Evolutionary conservation across 2,329 filamentous ascomycete species (phyloP), one percentile per base, ranked within the genome.

Genomic region (Ascochyta clinopodiicola): DNA sequence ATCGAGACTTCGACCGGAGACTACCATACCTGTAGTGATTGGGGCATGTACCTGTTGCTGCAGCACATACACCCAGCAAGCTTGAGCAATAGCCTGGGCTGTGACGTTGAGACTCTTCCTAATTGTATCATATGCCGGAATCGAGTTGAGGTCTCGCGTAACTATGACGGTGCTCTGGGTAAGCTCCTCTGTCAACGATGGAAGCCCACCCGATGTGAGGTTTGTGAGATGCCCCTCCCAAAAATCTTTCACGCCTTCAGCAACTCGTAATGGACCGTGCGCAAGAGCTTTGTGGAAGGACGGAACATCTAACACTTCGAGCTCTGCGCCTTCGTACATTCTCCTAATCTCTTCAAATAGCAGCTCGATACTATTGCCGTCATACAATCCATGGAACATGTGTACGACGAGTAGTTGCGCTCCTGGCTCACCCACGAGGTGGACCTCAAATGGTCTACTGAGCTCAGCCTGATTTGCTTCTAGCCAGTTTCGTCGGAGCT

Each of bases 301-400:
- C 0, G 86, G 85, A 0, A 79, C 79, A 7, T 71, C 65, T 0
- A 69, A 63, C 34, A 55, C 65, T 1, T 48, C 34, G 7, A 40
- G 64, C 22, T 60, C 7, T 2, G 59, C 36, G 0, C 67, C 67
- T 15, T 68, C 60, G 64, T 91, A 91, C 4, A 80, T 76, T 3
- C 77, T 66, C 25, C 78, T 75, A 2, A 96, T 79, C 19, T 81
- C 75, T 3, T 83, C 71, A 19, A 96, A 80, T 35, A 96, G 81
- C 22, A 91, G 72, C 1, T 83, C 81, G 35, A 96, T 82, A 57
- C 92, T 94, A 61, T 84, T 88, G 1, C 92, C 93, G 73, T 97
- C 93, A 64, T 97, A 97, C 0, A 96, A 74, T 0, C 85, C 92
- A 70, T 97, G 93, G 75, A 96, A 96, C 0, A 96, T 87, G 40